Conservation (phyloP, 2,329 filamentous ascomycete genomes). For the Scorias spongiosa region DNA sequence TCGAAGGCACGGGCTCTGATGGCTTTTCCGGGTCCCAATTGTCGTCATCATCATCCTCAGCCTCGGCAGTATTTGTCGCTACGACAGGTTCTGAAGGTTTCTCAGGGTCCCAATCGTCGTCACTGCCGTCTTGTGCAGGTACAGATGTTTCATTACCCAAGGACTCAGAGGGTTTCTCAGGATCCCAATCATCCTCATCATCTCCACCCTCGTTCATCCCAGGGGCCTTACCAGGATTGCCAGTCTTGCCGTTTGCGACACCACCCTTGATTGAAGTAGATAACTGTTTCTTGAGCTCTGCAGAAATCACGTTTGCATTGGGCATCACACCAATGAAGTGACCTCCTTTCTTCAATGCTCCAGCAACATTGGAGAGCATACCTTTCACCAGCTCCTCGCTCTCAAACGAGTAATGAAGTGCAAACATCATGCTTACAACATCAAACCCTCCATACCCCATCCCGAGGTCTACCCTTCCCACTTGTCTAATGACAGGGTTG, state of each 20-base stretch:
- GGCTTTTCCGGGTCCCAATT: slow-evolving; percentile 29
- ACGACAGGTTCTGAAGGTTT: slow-evolving; percentile 28
- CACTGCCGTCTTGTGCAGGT: slow-evolving; percentile 11
- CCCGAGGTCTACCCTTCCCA: slow-evolving; percentile 42
- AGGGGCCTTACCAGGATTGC: slow-evolving; percentile 26
- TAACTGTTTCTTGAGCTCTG: slow-evolving; percentile 64
- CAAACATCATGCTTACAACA: slow-evolving; percentile 98
- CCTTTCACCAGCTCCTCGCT: slow-evolving; percentile 74
- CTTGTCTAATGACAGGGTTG: slow-evolving; percentile 51
- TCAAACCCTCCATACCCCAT: slow-evolving; percentile 69
- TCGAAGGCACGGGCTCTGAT: slow-evolving; percentile 23
- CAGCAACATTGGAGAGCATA: slow-evolving; percentile 88
- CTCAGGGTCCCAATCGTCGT: slow-evolving; percentile 23
- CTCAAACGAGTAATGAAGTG: slow-evolving; percentile 97
- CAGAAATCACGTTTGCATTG: slow-evolving; percentile 82
- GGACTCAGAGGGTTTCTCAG: slow-evolving; percentile 30
- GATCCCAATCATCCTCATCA: slow-evolving; percentile 21
- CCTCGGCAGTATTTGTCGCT: not conserved
- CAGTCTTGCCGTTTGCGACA: slow-evolving; percentile 12
- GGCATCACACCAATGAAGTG: slow-evolving; percentile 90
- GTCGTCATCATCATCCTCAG: slow-evolving; percentile 15
- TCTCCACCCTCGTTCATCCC: slow-evolving; percentile 11
- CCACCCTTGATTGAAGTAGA: not conserved
- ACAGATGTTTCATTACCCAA: slow-evolving; percentile 9
- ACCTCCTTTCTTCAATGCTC: slow-evolving; percentile 81